Evolutionary conservation across 2,329 filamentous ascomycete species (phyloP), one percentile per base, ranked within the genome.

Genomic region (Xylaria sp.): DNA sequence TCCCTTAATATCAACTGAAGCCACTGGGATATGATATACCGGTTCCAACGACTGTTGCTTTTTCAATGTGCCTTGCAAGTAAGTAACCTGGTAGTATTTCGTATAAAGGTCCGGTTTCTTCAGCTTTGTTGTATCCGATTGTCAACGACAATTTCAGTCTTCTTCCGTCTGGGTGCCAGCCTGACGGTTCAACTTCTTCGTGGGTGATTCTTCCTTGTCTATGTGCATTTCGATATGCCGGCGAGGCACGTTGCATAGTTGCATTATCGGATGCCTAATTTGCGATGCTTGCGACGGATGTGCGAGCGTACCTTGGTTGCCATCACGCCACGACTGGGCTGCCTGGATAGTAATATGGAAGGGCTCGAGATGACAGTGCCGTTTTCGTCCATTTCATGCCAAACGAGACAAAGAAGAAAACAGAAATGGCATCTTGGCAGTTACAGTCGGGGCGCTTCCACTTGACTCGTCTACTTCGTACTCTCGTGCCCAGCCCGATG

Each of bases 191-290:
- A 42, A 9, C 11, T 10, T 42, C 11, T 30, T 30, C 23, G 23
- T 30, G 23, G 37, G 8, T 42, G 37, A 6, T 42, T 42, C 37
- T 42, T 42, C 37, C 37, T 42, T 10, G 9, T 8, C 11, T 42
- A 42, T 13, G 37, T 39, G 18, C 48, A 50, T 34, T 52, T 30
- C 11, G 47, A 56, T 50, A 56, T 46, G 37, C 47, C 39, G 44
- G 11, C 37, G 37, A 42, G 8, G 37, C 37, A 42, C 37, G 11
- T 58, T 60, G 50, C 55, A 52, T 54, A 18, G 52, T 42, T 54
- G 52, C 54, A 58, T 62, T 13, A 42, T 57, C 52, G 46, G 2
- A 42, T 9, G 37, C 37, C 37, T 23, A 49, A 62, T 19, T 42
- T 42, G 37, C 11, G 11, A 13, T 13, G 3, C 34, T 46, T 58